phyloP scores from a whole-genome alignment of 1,284 basidiomycete species.

The Ganoderma sinense region DNA sequence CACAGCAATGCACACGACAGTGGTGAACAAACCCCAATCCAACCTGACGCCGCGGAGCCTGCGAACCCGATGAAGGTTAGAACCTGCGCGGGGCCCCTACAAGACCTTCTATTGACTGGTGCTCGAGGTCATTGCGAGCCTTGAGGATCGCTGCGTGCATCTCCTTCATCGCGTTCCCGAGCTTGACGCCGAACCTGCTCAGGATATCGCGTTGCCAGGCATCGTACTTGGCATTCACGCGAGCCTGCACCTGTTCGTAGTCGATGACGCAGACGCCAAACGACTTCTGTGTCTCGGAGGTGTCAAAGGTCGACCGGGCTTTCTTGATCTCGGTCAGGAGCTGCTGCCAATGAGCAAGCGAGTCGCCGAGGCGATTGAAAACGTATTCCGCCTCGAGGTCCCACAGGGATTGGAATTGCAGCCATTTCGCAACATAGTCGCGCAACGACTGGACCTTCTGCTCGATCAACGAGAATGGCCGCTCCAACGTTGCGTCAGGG shows the following conservation, averaged over 20 bases:
- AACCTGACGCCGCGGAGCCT: not conserved
- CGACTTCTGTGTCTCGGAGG: constrained; percentile 89
- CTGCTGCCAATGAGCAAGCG: constrained; percentile 93
- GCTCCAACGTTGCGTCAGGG: constrained; percentile 76
- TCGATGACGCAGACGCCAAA: constrained; percentile 96
- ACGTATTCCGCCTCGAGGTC: constrained; percentile 97
- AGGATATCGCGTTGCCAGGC: constrained; percentile 97
- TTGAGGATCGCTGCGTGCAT: constrained; percentile 93
- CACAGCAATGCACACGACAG: constrained; percentile 26
- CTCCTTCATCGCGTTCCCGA: constrained; percentile 95
- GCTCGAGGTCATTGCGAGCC: constrained; percentile 93
- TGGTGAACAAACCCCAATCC: not conserved
- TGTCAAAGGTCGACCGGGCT: constrained; percentile 95
- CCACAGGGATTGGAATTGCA: constrained; percentile 99
- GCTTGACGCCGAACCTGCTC: constrained; percentile 89
- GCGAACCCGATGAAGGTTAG: constrained; percentile 10
- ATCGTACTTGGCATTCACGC: constrained; percentile 99
- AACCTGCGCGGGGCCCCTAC: constrained; percentile 51
- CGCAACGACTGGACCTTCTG: constrained; percentile 86
- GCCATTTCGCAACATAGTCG: constrained; percentile 96
- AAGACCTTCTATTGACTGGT: constrained; percentile 79
- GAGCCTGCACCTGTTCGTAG: constrained; percentile 96
- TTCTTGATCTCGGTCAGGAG: constrained; percentile 97
- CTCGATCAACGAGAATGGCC: constrained; percentile 90
- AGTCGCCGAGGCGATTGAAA: constrained; percentile 94